Percentiles rank a stretch among this genome's conserved stretches.
Conservation (phyloP, 1,139 yeast species). For the Suhomyces panamericanus region DNA sequence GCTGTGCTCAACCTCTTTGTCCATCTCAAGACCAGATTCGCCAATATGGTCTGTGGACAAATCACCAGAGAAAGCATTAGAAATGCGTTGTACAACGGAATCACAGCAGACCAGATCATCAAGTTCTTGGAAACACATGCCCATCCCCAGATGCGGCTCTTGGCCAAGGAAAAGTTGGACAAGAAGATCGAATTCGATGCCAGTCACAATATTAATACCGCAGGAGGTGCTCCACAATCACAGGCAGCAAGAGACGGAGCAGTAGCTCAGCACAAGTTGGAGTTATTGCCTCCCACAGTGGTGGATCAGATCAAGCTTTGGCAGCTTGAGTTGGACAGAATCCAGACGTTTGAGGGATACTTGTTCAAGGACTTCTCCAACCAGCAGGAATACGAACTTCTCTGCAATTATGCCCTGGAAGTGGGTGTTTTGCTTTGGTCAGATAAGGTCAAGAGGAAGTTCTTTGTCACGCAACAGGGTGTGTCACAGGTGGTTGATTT, state of each 20-base stretch:
- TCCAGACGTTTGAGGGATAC: slow-evolving; percentile 84
- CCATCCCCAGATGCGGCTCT: slow-evolving; percentile 82
- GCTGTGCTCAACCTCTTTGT: slow-evolving; percentile 89
- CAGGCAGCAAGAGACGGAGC: slow-evolving; percentile 27
- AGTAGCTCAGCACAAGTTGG: slow-evolving; percentile 48
- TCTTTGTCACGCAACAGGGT: slow-evolving; percentile 84
- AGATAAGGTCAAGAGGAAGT: slow-evolving; percentile 68
- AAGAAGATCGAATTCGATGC: slow-evolving; percentile 66
- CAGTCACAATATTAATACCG: slow-evolving; percentile 56
- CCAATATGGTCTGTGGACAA: slow-evolving; percentile 92
- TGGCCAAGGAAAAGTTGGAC: slow-evolving; percentile 66
- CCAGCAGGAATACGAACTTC: slow-evolving; percentile 71
- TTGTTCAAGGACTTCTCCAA: slow-evolving; percentile 82
- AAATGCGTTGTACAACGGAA: slow-evolving; percentile 81
- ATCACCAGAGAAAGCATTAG: slow-evolving; percentile 90
- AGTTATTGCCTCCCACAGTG: slow-evolving; percentile 88
- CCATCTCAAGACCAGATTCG: slow-evolving; percentile 77
- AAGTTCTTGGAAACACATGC: slow-evolving; percentile 89
- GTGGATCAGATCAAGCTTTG: slow-evolving; percentile 93
- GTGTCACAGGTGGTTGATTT: slow-evolving; percentile 83
- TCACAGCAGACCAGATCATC: slow-evolving; percentile 92
- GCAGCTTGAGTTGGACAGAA: slow-evolving; percentile 95
- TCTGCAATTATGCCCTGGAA: slow-evolving; percentile 80
- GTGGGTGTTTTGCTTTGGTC: slow-evolving; percentile 89
- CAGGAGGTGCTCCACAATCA: slow-evolving; percentile 43